Percentiles rank a stretch among this genome's conserved stretches.
These are phyloP conservation scores for Stentor roeselii DNA, from an alignment of 73 alveolate species.

Conservation along the genomic window DNA sequence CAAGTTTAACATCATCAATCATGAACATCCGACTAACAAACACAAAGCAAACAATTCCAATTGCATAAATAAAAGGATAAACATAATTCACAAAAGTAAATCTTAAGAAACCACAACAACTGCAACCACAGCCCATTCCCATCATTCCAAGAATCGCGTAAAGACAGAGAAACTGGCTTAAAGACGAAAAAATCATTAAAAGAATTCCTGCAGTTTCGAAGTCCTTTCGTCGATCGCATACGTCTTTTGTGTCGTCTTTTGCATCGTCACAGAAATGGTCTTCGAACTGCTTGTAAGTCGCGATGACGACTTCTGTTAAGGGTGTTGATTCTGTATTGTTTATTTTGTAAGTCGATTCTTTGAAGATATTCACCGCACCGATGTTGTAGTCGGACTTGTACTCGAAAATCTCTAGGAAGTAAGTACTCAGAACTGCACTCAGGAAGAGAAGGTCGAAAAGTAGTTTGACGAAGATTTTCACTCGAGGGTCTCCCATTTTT, in stretches of 20 bases:
- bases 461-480: not conserved
- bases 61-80: not conserved
- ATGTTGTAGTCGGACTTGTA: conserved; percentile 1
- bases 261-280: conserved; percentile 10
- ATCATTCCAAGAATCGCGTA: not conserved
- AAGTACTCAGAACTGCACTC: not conserved
- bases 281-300: not conserved
- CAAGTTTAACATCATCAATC: not conserved
- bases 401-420: conserved; percentile 11
- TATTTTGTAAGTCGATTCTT: not conserved
- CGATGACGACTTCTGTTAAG: not conserved
- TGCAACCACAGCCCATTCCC: conserved; percentile 14
- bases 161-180: not conserved
- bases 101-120: conserved; percentile 1
- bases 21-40: not conserved
- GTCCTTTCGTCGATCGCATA: not conserved
- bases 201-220: conserved; percentile 19
- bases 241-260: not conserved
- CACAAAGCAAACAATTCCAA: not conserved
- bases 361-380: not conserved
- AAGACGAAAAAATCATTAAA: not conserved
- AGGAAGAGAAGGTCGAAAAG: not conserved
- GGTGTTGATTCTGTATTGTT: not conserved
- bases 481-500: not conserved
- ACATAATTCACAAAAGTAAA: not conserved